phyloP scores from a whole-genome alignment of 2,329 filamentous ascomycete species.

The Orbilia ellipsospora region DNA sequence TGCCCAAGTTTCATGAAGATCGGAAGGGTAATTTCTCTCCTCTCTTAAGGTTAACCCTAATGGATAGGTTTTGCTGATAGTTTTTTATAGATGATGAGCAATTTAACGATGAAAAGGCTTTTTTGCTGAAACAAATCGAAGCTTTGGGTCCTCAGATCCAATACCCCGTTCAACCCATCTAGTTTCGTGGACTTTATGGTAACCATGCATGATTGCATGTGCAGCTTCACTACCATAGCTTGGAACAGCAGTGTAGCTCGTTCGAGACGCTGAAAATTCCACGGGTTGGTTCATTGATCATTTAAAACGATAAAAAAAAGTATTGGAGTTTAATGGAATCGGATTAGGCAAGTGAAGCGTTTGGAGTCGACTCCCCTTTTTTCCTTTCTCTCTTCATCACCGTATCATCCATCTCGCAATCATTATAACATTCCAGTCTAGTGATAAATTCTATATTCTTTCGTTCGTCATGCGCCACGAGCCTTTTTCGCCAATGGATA shows the following conservation, averaged over 20 bases:
- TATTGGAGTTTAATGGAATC: conserved; percentile 3
- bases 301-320: conserved; percentile 2
- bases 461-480: too few species aligned
- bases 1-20: conserved; percentile 92
- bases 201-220: not conserved
- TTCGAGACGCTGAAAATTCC: too few species aligned
- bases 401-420: not conserved
- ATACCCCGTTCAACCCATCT: conserved; percentile 38
- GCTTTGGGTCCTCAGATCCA: conserved; percentile 29
- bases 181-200: not conserved
- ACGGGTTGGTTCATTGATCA: not conserved
- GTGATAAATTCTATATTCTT: too few species aligned
- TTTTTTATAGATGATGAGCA: conserved; percentile 83
- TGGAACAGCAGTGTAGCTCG: too few species aligned
- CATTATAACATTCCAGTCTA: too few species aligned
- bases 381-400: not conserved
- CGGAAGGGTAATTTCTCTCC: conserved; percentile 67
- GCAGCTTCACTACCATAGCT: too few species aligned
- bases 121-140: conserved; percentile 91
- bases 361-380: not conserved
- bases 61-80: not conserved
- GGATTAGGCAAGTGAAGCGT: conserved; percentile 2
- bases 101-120: conserved; percentile 97
- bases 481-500: too few species aligned
- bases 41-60: not conserved